Conservation (phyloP, 257 asterid genomes). For the Solanum rostratum region DNA sequence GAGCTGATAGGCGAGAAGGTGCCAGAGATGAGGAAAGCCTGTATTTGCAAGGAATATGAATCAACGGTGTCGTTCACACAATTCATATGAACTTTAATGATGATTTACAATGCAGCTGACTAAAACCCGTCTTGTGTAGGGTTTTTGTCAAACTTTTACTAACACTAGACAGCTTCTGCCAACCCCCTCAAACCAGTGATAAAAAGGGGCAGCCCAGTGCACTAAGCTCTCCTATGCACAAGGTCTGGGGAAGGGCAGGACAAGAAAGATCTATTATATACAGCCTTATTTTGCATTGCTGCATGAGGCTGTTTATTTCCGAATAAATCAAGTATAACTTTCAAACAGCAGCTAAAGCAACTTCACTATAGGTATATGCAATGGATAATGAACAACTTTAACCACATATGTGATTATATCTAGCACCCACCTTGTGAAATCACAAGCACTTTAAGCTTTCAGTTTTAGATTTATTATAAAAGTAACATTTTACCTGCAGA, state of each 20-base stretch:
- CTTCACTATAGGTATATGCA: background rate
- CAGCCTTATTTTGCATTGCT: background rate
- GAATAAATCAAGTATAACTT: background rate
- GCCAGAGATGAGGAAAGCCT: background rate
- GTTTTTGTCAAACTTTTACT: background rate
- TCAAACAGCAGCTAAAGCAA: background rate
- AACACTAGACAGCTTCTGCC: background rate
- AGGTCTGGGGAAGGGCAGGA: background rate
- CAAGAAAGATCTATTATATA: background rate
- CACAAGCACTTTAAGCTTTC: background rate
- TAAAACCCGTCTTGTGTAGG: background rate
- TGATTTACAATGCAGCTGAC: background rate
- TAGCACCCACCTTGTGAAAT: background rate
- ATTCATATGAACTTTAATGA: background rate
- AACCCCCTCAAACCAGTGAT: background rate
- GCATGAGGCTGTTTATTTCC: background rate
- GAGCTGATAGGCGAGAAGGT: background rate
- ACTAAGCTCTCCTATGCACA: background rate
- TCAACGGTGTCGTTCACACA: background rate
- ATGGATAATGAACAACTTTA: background rate
- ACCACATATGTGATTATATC: background rate
- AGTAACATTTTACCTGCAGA: constrained; percentile 44
- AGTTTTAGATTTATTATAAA: background rate
- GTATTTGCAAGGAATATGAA: background rate
- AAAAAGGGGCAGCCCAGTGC: background rate